Conservation (phyloP, 192 early-diverging fungal genomes). For the Backusella circina region DNA sequence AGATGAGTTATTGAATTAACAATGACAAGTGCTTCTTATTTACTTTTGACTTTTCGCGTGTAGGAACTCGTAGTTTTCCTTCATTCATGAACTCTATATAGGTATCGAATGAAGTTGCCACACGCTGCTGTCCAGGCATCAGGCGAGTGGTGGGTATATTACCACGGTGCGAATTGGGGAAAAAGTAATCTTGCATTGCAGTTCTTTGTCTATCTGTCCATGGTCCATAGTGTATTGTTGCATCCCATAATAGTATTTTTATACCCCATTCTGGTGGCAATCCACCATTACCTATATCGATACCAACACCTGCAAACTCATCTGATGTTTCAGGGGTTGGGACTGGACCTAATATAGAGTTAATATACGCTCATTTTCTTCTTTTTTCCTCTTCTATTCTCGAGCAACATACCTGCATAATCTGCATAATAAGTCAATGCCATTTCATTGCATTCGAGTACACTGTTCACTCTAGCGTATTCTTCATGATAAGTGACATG, state of each 20-base stretch:
- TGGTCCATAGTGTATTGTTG: conserved; percentile 69
- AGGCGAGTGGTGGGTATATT: conserved; percentile 41
- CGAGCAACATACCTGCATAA: conserved; percentile 47
- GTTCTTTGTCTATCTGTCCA: conserved; percentile 78
- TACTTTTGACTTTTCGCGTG: conserved; percentile 72
- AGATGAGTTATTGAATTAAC: no score
- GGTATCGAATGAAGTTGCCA: conserved; percentile 53
- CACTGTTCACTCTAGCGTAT: conserved; percentile 62
- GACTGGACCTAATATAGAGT: conserved; percentile 13
- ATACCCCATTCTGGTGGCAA: conserved; percentile 69
- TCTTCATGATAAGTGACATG: conserved; percentile 37
- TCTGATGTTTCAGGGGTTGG: neutral
- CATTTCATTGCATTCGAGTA: conserved; percentile 55
- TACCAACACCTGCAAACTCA: neutral
- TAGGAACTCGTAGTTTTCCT: conserved; percentile 58
- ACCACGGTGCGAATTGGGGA: conserved; percentile 63
- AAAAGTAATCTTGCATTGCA: conserved; percentile 66
- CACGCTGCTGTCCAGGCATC: conserved; percentile 51
- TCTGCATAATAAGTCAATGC: conserved; percentile 65
- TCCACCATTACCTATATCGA: conserved; percentile 49
- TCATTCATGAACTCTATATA: conserved; percentile 58
- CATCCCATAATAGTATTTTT: conserved; percentile 54
- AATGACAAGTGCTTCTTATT: neutral
- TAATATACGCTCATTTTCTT: neutral
- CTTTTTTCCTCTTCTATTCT: neutral